Evolutionary conservation across 495 filamentous ascomycete species (phyloP).

Genomic region (Lepidopterella palustris): DNA sequence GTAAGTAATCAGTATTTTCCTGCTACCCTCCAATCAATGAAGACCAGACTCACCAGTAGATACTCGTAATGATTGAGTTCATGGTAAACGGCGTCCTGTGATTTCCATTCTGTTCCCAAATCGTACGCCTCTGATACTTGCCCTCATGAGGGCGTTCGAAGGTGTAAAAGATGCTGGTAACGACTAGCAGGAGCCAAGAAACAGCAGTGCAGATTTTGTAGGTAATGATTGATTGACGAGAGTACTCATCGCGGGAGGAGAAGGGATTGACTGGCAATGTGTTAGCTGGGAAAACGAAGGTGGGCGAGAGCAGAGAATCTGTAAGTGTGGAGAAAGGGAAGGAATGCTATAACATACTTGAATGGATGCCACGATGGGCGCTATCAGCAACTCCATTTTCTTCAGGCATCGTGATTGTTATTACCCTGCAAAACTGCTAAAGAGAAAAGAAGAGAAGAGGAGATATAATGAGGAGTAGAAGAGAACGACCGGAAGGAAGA

Average conservation of each 20-base stretch:
- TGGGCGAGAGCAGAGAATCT: neutral
- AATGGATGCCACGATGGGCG: neutral
- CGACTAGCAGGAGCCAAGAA: conserved; percentile 63
- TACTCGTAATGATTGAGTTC: conserved; percentile 58
- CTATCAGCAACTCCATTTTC: neutral
- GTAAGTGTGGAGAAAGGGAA: neutral
- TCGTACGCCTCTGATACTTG: conserved; percentile 41
- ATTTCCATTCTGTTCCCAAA: conserved; percentile 63
- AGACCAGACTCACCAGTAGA: conserved; percentile 76
- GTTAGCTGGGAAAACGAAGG: neutral
- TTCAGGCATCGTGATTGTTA: neutral
- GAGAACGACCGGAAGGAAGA: neutral
- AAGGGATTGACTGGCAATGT: conserved; percentile 34
- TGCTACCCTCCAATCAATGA: too few relatives aligned
- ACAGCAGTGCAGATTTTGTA: conserved; percentile 65
- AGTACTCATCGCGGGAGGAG: conserved; percentile 22
- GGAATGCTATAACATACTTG: neutral
- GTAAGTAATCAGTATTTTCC: conserved; percentile 1
- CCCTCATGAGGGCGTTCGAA: conserved; percentile 55
- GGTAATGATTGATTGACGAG: conserved; percentile 32
- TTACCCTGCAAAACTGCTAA: neutral
- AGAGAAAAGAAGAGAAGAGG: neutral
- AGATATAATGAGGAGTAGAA: neutral
- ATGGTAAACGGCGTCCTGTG: conserved; percentile 68
- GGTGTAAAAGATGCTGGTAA: conserved; percentile 64